Percentiles rank a stretch among this genome's conserved stretches.
Conservation (phyloP, 192 early-diverging fungal species). For the Coemansia sp. region DNA sequence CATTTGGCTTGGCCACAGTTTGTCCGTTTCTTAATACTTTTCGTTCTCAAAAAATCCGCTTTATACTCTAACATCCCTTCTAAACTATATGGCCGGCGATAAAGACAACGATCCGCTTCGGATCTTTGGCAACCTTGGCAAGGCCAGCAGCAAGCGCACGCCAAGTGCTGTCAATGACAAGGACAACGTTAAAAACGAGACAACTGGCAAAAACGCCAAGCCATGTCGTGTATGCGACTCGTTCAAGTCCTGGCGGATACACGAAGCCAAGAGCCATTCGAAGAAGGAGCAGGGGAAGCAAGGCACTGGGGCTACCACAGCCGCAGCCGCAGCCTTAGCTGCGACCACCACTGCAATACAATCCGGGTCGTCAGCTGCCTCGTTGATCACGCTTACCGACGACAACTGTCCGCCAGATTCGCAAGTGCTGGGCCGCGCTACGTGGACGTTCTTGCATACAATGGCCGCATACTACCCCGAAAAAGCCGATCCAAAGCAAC, state of each 20-base stretch:
- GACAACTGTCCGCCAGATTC: constrained; percentile 83
- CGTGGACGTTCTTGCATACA: constrained; percentile 97
- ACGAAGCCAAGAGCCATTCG: constrained; percentile 51
- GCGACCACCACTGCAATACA: constrained; percentile 6
- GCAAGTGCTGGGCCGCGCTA: constrained; percentile 77
- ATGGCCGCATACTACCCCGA: constrained; percentile 97
- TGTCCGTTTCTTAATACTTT: background rate
- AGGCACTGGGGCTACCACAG: background rate
- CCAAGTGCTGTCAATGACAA: background rate
- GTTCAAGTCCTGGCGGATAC: constrained; percentile 66
- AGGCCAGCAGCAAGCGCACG: constrained; percentile 1
- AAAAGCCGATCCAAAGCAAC: constrained; percentile 66
- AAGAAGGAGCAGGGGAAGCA: constrained; percentile 20
- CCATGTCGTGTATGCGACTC: constrained; percentile 80
- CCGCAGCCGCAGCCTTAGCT: constrained; percentile 17
- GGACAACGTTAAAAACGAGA: constrained; percentile 27
- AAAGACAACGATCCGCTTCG: constrained; percentile 9
- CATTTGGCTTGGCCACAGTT: background rate
- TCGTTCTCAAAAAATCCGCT: background rate
- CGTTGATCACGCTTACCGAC: constrained; percentile 22
- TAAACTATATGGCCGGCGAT: constrained; percentile 8
- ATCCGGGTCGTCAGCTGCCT: constrained; percentile 4
- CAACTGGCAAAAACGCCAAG: constrained; percentile 39
- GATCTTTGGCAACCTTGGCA: constrained; percentile 9
- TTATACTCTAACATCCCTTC: background rate